phyloP scores from a whole-genome alignment of 345 rosid genomes.

The Citrus inodora region DNA sequence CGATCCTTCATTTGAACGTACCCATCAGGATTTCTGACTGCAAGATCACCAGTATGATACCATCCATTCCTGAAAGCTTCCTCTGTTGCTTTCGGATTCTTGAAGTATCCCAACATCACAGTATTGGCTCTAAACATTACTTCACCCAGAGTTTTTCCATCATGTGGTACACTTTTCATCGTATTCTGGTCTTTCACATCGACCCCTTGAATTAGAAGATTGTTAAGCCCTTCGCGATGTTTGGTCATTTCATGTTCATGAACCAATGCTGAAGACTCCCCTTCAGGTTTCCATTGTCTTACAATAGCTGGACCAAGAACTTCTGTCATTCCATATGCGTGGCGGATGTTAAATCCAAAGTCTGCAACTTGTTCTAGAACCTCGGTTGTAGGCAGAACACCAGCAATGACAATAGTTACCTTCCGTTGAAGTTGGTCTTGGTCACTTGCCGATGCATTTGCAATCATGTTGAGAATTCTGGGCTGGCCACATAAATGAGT shows the following conservation, averaged over 20 bases:
- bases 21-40: constrained; percentile 45
- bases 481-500: constrained; percentile 53
- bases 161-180: constrained; percentile 42
- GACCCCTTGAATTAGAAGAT: constrained; percentile 31
- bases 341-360: constrained; percentile 39
- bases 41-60: constrained; percentile 63
- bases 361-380: constrained; percentile 29
- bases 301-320: constrained; percentile 44
- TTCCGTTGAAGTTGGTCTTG: constrained; percentile 10
- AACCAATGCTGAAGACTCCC: not conserved
- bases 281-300: constrained; percentile 30
- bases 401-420: constrained; percentile 40
- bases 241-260: not conserved
- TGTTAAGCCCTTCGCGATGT: constrained; percentile 27
- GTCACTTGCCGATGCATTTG: constrained; percentile 1
- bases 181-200: constrained; percentile 57
- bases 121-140: constrained; percentile 48
- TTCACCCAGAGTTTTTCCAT: constrained; percentile 63
- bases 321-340: constrained; percentile 65
- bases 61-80: constrained; percentile 56
- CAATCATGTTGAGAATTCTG: constrained; percentile 34
- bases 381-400: constrained; percentile 22
- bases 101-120: constrained; percentile 59
- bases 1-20: constrained; percentile 60
- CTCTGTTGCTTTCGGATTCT: constrained; percentile 36